Conservation (phyloP, 495 filamentous ascomycete species). For the Amphirosellinia nigrospora region DNA sequence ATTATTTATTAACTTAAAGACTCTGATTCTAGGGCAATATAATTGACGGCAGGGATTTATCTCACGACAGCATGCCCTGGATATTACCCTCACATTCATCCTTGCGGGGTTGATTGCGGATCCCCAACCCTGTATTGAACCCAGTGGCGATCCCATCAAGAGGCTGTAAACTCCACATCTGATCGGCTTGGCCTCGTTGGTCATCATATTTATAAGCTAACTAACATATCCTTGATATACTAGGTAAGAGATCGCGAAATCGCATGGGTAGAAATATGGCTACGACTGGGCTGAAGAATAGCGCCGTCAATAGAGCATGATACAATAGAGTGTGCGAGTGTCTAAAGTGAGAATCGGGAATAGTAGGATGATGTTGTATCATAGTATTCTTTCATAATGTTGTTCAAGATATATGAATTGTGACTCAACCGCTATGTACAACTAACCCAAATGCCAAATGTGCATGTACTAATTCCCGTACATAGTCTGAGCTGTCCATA, state of each 20-base stretch:
- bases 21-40: background rate
- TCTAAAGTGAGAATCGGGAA: background rate
- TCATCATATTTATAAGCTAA: slow-evolving; percentile 1
- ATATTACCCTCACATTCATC: background rate
- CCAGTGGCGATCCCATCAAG: background rate
- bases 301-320: background rate
- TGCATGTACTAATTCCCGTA: background rate
- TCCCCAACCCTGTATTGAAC: background rate
- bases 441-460: slow-evolving; percentile 4
- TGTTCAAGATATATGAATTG: background rate
- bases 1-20: background rate
- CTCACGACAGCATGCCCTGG: background rate
- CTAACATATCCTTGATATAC: background rate
- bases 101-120: background rate
- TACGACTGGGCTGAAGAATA: background rate
- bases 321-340: background rate
- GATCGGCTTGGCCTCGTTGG: background rate
- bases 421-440: background rate
- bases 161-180: background rate
- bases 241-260: background rate
- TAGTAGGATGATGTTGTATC: background rate
- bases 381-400: background rate
- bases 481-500: background rate
- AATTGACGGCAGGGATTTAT: background rate
- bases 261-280: background rate